Evolutionary conservation across 345 rosid genomes (phyloP), one percentile per base, ranked within the genome.

Genomic region (Rhodomyrtus tomentosa): DNA sequence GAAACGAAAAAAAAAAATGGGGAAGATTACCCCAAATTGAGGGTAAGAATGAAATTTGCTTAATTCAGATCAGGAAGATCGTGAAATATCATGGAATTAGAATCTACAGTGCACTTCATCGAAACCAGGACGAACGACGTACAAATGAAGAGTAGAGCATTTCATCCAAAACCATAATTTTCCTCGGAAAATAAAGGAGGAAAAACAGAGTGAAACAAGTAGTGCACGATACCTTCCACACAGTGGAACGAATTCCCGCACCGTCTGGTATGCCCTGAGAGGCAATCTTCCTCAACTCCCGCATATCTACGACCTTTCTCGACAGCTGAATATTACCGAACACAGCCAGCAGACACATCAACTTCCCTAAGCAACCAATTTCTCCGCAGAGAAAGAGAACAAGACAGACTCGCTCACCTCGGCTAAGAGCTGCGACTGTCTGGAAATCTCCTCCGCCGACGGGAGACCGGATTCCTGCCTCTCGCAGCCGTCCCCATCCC

Each of bases 201-300:
- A 68, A 68, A 68, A 68, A 45, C 13, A 68, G 79, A 68, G 24
- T 68, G 79, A 68, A 62, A 42, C 42, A 62, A 68, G 79, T 68
- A 68, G 45, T 20, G 54, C 50, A 7, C 52, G 50, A 24, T 20
- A 96, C 99, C 98, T 96, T 96, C 99, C 99, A 96, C 48, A 93
- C 97, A 18, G 92, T 86, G 18, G 99, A 93, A 81, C 98, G 98
- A 86, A 93, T 90, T 51, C 98, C 99, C 51, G 91, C 92, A 86
- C 95, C 93, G 86, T 96, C 98, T 32, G 98, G 97, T 88, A 94
- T 55, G 80, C 99, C 98, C 86, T 94, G 98, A 10, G 96, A 92
- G 4, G 94, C 95, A 81, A 92, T 91, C 87, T 91, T 95, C 91
- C 98, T 93, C 86, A 96, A 83, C 85, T 95, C 98, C 87, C 92